These are phyloP conservation scores for Zygosaccharomyces pseudorouxii DNA, from an alignment of 805 yeast genomes.

Conservation along the genomic window DNA sequence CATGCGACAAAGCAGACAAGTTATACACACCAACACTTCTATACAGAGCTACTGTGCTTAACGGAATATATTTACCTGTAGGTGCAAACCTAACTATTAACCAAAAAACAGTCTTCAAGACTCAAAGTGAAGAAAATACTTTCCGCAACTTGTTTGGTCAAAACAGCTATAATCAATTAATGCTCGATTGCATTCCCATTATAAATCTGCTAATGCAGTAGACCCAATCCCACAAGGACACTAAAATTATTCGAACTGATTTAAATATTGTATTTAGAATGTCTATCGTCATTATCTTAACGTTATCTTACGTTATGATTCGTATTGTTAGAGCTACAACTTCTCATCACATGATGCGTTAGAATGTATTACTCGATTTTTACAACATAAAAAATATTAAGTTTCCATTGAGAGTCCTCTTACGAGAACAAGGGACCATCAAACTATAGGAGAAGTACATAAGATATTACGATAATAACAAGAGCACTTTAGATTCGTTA, in stretches of 20 bases:
- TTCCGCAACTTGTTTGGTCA: slow-evolving; percentile 15
- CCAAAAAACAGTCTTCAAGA: slow-evolving; percentile 6
- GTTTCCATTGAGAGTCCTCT: background rate
- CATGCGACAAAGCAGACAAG: slow-evolving; percentile 14
- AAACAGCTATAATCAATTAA: slow-evolving; percentile 22
- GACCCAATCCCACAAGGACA: background rate
- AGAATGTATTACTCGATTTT: background rate
- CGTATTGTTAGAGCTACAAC: background rate
- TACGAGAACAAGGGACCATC: background rate
- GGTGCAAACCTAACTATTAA: slow-evolving; percentile 10
- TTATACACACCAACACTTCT: slow-evolving; percentile 13
- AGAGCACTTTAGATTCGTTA: background rate
- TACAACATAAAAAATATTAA: background rate
- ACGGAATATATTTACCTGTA: slow-evolving; percentile 19
- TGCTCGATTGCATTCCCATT: slow-evolving; percentile 29
- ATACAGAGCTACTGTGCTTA: slow-evolving; percentile 20
- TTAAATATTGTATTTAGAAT: too few species aligned
- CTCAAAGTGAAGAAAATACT: slow-evolving; percentile 3
- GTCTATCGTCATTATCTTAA: background rate
- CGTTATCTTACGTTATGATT: background rate
- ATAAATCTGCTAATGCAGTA: slow-evolving; percentile 17
- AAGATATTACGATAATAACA: background rate
- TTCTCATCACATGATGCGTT: background rate
- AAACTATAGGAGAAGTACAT: background rate
- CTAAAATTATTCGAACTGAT: background rate